Conservation (phyloP, 1,139 yeast species). For the Yamadazyma atlantica region DNA sequence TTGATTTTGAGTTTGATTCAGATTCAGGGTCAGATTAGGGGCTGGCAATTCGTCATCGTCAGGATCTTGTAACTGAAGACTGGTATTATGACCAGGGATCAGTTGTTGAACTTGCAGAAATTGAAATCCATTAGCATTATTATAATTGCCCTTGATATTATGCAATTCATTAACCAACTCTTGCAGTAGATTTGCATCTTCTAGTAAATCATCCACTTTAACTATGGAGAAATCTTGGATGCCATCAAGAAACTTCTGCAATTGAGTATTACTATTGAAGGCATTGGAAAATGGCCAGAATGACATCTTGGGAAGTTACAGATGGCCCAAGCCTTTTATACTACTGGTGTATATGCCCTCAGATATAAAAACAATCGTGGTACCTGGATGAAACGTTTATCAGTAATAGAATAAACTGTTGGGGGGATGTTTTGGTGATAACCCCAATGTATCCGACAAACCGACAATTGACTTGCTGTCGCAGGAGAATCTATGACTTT, state of each 20-base stretch:
- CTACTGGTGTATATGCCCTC: too few relatives aligned
- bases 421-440: too few relatives aligned
- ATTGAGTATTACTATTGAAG: conserved; percentile 38
- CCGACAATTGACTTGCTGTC: too few relatives aligned
- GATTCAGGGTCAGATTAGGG: conserved; percentile 10
- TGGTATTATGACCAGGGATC: too few relatives aligned
- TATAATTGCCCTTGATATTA: conserved; percentile 37
- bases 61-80: conserved; percentile 1
- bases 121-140: conserved; percentile 28
- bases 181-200: conserved; percentile 36
- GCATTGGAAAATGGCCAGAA: conserved; percentile 51
- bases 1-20: conserved; percentile 2
- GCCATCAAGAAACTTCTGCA: conserved; percentile 44
- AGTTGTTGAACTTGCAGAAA: conserved; percentile 25
- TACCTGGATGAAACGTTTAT: neutral
- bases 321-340: too few relatives aligned
- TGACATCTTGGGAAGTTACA: conserved; percentile 31
- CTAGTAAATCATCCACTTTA: conserved; percentile 35
- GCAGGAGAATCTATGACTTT: too few relatives aligned
- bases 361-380: too few relatives aligned
- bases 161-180: conserved; percentile 44
- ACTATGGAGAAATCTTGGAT: conserved; percentile 35
- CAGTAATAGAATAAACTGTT: neutral
- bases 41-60: conserved; percentile 9
- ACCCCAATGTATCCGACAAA: too few relatives aligned